Evolutionary conservation across 306 rosid genomes (phyloP).

Genomic region (Quillaja saponaria): DNA sequence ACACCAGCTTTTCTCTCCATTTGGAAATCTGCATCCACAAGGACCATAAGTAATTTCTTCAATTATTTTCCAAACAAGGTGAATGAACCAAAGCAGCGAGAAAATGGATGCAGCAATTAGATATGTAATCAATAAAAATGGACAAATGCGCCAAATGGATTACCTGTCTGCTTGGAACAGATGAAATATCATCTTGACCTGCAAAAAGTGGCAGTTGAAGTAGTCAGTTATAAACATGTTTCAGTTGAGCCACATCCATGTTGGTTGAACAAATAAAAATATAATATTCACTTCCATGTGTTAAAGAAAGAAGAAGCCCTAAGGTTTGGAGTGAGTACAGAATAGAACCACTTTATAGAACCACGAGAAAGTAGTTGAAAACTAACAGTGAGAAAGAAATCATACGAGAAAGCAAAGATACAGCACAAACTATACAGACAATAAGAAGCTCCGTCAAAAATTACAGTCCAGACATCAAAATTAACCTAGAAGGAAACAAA

Average conservation of each 20-base stretch:
- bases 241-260: conserved; percentile 6
- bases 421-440: neutral
- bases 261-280: neutral
- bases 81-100: conserved; percentile 8
- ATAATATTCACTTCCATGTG: too few relatives aligned
- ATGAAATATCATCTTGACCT: conserved; percentile 56
- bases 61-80: neutral
- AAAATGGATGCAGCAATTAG: conserved; percentile 20
- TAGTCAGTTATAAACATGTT: conserved; percentile 16
- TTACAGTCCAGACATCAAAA: neutral
- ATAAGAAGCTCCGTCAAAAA: neutral
- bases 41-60: neutral
- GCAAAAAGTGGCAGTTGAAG: conserved; percentile 41
- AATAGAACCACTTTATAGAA: neutral
- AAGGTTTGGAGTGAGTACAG: neutral
- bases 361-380: neutral
- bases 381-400: neutral
- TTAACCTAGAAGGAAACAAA: neutral
- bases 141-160: conserved; percentile 22
- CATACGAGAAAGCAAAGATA: neutral
- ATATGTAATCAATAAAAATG: conserved; percentile 2
- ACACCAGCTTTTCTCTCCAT: conserved; percentile 71
- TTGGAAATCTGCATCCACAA: conserved; percentile 48
- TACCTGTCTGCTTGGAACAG: conserved; percentile 57
- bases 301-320: neutral